phyloP scores from a whole-genome alignment of 352 stramenopile genomes.

The Peronospora farinosa region DNA sequence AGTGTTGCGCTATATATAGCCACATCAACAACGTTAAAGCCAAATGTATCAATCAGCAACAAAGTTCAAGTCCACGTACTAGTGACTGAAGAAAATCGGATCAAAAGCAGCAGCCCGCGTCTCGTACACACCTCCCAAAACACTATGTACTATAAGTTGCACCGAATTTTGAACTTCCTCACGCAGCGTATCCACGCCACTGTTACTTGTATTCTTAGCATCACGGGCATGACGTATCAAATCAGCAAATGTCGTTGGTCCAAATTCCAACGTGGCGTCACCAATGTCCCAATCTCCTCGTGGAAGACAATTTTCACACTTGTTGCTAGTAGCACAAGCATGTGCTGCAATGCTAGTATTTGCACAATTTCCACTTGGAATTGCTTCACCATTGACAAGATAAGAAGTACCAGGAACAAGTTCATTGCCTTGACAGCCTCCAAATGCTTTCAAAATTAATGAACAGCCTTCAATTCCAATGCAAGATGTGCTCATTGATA shows the following conservation, averaged over 20 bases:
- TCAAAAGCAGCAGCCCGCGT: constrained; percentile 41
- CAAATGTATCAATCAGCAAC: background rate
- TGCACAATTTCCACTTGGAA: constrained; percentile 46
- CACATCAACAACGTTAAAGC: background rate
- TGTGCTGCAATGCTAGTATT: constrained; percentile 40
- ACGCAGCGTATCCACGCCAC: constrained; percentile 31
- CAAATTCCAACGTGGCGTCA: constrained; percentile 58
- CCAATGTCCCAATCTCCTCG: constrained; percentile 61
- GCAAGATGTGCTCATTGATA: constrained; percentile 35
- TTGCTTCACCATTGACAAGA: constrained; percentile 24
- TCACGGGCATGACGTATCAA: constrained; percentile 38
- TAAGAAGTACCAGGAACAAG: constrained; percentile 24
- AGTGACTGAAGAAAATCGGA: constrained; percentile 43
- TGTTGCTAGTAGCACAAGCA: constrained; percentile 34
- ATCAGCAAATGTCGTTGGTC: constrained; percentile 52
- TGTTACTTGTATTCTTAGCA: constrained; percentile 30
- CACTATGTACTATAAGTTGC: constrained; percentile 38
- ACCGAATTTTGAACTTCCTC: constrained; percentile 33
- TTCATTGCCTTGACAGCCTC: constrained; percentile 40
- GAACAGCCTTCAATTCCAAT: constrained; percentile 39
- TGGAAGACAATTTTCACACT: constrained; percentile 56
- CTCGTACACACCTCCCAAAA: constrained; percentile 37
- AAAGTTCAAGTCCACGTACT: constrained; percentile 23
- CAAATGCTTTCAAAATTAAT: constrained; percentile 46
- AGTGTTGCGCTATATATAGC: constrained; percentile 32